Evolutionary conservation across 2,329 filamentous ascomycete genomes (phyloP), one percentile per base, ranked within the genome.

Genomic region (Talaromyces rugulosus): DNA sequence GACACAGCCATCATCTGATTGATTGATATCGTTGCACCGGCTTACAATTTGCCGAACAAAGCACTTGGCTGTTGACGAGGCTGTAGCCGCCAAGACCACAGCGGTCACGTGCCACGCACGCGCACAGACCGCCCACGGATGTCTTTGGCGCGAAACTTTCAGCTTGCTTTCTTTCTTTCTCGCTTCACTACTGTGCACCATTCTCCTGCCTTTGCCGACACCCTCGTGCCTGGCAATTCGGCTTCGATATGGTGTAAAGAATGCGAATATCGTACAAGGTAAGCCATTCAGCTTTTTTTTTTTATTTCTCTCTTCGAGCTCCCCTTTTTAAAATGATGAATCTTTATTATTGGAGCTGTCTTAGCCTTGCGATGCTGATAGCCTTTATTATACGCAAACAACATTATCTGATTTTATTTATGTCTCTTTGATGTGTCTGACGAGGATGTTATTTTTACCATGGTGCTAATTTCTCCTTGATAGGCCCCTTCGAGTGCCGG

Each of bases 311-410:
- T 28, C 34, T 4, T 42, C 23, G 16, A 47, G 23, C 44, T 47
- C 7, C 2, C 7, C 8, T 50, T 30, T 42, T 58, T 23, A 40
- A n/a, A 63, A 78, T 85, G 85, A 87, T 87, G 85, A 87, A 73
- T 71, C 69, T 70, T 73, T 74, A 54, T 80, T 89, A 90, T 90
- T 91, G 88, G 88, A 91, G 88, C 88, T 90, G 87, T 91, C 88
- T 87, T 84, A 84, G 80, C 75, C 74, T 60, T 64, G 75, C 70
- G 78, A 72, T 88, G 86, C 81, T 83, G 87, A 90, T 80, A 78
- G 74, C 82, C 79, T 77, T 81, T 78, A 76, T 75, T 83, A 87
- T 85, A 85, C 62, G 60, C 56, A 62, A 62, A 62, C 60, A 63
- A 59, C 58, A 44, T 18, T 60, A 56, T 34, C 58, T 60, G 58